Base-by-base conservation (phyloP, 345 rosid species). In the Pugionium cornutum region DNA sequence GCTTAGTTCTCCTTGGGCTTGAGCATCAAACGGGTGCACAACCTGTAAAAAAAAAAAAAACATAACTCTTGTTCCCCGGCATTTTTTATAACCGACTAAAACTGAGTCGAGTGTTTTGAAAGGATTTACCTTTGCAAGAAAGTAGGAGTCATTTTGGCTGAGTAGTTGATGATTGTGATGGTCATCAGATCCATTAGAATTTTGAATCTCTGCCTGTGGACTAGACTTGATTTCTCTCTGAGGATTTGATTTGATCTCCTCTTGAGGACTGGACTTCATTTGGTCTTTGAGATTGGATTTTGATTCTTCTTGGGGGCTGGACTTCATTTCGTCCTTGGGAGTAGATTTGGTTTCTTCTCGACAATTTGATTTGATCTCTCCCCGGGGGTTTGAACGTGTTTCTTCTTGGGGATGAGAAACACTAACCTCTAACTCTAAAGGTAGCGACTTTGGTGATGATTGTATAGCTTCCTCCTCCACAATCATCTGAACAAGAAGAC, bases 11-110 rank as follows among this genome's bases (percentile, higher is more conserved):
- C 95, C 96, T 34, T 82, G 87, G 1, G 96, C 85, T 79, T 89
- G 84, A 37, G 97, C 95, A 67, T 94, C 97, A 53, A 94, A 94
- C 37, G 94, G 80, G 77, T 94, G 97, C 36, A 89, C 76, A 59
- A 85, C 99, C 96, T 92, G 73, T 40, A 35, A 3, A 10, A 61
- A 51, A 45, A n/a, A 72, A 58, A 11, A 7, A 36, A 30, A 30
- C 36, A 43, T 31, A 36, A 53, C 10, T 37, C 9, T 52, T 49
- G 9, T 11, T 48, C 11, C 1, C 1, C 4, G 2, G 34, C 18
- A 18, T 18, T 55, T n/a, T 28, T 29, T 48, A 48, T 47, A 40
- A 9, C n/a, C 7, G 8, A 30, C 3, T 29, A 5, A 25, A 11
- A 32, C 36, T 1, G 9, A 35, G 41, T 53, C 1, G 41, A 8